phyloP scores from a whole-genome alignment of 2,329 filamentous ascomycete genomes.

The Seiridium unicorne region DNA sequence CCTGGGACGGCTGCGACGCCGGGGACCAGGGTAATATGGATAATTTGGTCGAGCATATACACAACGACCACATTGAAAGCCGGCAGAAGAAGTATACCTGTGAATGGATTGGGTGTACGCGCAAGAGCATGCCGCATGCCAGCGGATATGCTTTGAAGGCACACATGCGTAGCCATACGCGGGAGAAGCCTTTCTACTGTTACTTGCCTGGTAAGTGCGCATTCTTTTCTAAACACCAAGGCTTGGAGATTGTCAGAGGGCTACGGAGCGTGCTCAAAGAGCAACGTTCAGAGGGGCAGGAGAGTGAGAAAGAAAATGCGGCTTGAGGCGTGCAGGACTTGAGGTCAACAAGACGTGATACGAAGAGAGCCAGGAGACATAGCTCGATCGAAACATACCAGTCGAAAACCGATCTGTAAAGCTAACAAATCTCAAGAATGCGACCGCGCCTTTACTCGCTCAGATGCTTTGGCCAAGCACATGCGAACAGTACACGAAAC shows the following conservation, averaged over 20 bases:
- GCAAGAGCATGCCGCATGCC: slow-evolving; percentile 89
- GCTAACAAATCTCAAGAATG: slow-evolving; percentile 64
- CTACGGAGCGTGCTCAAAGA: background rate
- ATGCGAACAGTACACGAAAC: slow-evolving; percentile 99
- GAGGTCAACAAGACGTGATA: too few relatives aligned
- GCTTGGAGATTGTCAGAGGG: too few relatives aligned
- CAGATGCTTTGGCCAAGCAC: slow-evolving; percentile 93
- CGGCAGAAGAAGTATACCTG: slow-evolving; percentile 97
- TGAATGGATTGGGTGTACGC: slow-evolving; percentile 87
- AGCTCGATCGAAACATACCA: too few relatives aligned
- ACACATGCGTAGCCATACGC: slow-evolving; percentile 95
- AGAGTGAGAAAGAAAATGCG: too few relatives aligned
- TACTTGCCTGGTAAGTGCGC: slow-evolving; percentile 73
- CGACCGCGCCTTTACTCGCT: slow-evolving; percentile 93
- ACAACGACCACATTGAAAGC: slow-evolving; percentile 90
- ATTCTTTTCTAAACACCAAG: background rate
- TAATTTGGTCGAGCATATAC: slow-evolving; percentile 76
- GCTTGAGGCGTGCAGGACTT: too few relatives aligned
- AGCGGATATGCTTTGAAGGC: slow-evolving; percentile 95
- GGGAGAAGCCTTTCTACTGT: slow-evolving; percentile 98
- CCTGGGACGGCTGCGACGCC: slow-evolving; percentile 72
- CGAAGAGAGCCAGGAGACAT: background rate
- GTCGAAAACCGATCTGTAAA: background rate
- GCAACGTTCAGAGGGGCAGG: background rate
- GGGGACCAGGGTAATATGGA: slow-evolving; percentile 80